Base-by-base conservation (phyloP, 805 yeast genomes). In the Lachancea cidri region DNA sequence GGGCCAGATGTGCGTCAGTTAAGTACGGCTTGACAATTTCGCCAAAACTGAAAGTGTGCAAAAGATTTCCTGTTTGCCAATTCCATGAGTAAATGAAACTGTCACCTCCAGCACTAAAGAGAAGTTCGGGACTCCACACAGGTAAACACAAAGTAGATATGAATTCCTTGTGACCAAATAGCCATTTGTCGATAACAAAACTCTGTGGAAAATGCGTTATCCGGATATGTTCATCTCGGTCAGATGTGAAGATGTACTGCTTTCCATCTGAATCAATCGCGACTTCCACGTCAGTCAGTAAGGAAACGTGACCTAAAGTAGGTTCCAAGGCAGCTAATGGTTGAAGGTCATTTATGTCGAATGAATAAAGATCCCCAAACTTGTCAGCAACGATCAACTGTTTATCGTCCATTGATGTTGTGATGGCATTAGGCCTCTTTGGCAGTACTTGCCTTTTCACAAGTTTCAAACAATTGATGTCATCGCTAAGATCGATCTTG, bases 211-310 rank as follows among this genome's bases (percentile, higher is more conserved):
- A 87, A 49, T 78, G 74, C 2, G 96, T 77, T 14, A 93, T 72
- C 59, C 94, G 76, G 47, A 93, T 83, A 62, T 94, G 99, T 64
- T 93, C 99, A 64, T 93, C 99, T 64, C 98, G 76, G 66, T 93
- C 99, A 29, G 89, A 79, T 1, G 95, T 80, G 41, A 91, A 71
- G 13, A 89, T 60, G 45, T 64, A 83, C 33, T 61, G 41, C 44
- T 74, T 73, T 6, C 71, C 74, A 0, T 48, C 34, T 1, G 52
- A 20, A 37, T 52, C 53, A 19, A 37, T 43, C 2, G 46, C 42
- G 36, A 53, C 38, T n/a, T 48, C 40, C 2, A 89, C 73, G 47
- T 81, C 87, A n/a, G 95, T 84, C 46, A 93, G 73, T 96, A 93
- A 87, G 2, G 97, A 89, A 4, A 93, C 98, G 64, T 93, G 99